Conservation (phyloP, 2,329 filamentous ascomycete species). For the Mollisia scopiformis region DNA sequence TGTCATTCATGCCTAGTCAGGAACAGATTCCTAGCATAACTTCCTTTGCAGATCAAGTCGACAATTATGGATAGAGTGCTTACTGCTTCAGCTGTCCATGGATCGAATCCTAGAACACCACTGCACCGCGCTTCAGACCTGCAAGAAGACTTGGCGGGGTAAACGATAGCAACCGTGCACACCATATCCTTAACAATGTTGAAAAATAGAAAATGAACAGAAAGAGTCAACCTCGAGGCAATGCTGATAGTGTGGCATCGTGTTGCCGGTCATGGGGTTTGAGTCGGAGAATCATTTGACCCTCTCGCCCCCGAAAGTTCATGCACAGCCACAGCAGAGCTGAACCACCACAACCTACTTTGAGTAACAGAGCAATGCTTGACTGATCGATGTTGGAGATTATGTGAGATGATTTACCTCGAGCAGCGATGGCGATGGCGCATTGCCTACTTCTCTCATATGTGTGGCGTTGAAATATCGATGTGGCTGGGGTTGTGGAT, state of each 20-base stretch:
- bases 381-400: background rate
- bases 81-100: slow-evolving; percentile 19
- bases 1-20: slow-evolving; percentile 4
- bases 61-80: slow-evolving; percentile 12
- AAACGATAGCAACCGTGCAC: background rate
- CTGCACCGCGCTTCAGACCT: slow-evolving; percentile 1
- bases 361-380: background rate
- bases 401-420: background rate
- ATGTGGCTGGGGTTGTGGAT: background rate
- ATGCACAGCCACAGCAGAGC: slow-evolving; percentile 12
- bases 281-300: background rate
- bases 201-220: background rate
- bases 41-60: slow-evolving; percentile 7
- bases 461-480: background rate
- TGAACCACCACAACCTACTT: slow-evolving; percentile 6
- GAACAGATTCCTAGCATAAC: background rate
- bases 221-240: slow-evolving; percentile 1
- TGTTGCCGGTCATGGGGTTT: background rate
- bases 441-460: no score
- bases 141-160: background rate
- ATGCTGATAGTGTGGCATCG: slow-evolving; percentile 8
- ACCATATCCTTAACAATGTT: background rate
- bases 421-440: no score
- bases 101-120: background rate
- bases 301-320: slow-evolving; percentile 4